These are phyloP conservation scores for Solanum phureja DNA, from an alignment of 257 asterid species.

Conservation along the genomic window DNA sequence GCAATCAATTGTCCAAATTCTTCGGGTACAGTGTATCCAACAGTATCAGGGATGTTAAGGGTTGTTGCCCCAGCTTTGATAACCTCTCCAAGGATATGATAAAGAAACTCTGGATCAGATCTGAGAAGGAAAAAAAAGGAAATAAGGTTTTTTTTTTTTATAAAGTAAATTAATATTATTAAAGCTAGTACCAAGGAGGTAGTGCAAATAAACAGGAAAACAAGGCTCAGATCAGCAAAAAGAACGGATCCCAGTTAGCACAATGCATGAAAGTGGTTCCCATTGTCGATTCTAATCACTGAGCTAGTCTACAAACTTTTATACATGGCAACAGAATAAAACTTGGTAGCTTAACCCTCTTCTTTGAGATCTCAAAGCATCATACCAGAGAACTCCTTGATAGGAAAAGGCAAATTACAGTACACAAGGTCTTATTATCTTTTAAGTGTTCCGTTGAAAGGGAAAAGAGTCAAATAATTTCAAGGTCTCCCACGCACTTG, in stretches of 20 bases:
- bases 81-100: conserved; percentile 83
- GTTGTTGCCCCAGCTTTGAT: conserved; percentile 96
- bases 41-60: conserved; percentile 95
- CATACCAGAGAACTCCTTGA: background rate
- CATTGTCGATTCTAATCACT: background rate
- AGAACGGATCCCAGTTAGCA: background rate
- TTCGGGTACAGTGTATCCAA: conserved; percentile 66
- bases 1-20: conserved; percentile 86
- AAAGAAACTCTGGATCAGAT: conserved; percentile 75
- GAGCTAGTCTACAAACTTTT: background rate
- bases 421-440: background rate
- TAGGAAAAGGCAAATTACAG: background rate
- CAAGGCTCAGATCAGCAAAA: background rate
- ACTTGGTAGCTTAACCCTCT: background rate
- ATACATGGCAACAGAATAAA: background rate
- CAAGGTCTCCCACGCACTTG: background rate
- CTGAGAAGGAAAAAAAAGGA: conserved; percentile 29
- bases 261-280: background rate
- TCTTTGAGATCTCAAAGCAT: background rate
- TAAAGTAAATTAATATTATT: background rate
- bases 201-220: background rate
- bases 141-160: background rate
- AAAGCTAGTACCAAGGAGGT: background rate
- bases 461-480: background rate
- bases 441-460: background rate